phyloP scores from a whole-genome alignment of 768 basidiomycete genomes.

The Suillus discolor region DNA sequence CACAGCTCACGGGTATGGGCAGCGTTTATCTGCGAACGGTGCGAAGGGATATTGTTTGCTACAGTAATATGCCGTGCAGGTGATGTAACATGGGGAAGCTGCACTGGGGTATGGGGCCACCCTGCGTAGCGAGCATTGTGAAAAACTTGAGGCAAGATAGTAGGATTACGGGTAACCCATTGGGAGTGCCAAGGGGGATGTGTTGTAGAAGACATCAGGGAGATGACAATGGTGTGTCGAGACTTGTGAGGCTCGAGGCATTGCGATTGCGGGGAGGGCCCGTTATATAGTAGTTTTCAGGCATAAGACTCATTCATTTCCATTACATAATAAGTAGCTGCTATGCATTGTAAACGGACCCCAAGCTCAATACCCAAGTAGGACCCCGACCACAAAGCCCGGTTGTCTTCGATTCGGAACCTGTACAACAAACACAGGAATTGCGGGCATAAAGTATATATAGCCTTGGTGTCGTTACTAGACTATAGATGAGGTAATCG shows the following conservation, averaged over 20 bases:
- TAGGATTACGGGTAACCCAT: background rate
- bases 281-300: background rate
- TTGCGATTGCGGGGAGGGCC: background rate
- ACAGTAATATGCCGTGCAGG: background rate
- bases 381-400: no score
- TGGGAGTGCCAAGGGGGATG: background rate
- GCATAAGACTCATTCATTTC: no score
- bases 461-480: no score
- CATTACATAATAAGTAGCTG: no score
- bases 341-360: no score
- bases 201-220: background rate
- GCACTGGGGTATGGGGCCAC: background rate
- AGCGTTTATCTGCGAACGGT: background rate
- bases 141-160: background rate
- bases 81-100: background rate
- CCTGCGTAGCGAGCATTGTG: conserved; percentile 6
- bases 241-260: background rate
- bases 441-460: no score
- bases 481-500: no score
- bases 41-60: background rate
- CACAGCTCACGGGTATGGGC: background rate
- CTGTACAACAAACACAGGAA: no score
- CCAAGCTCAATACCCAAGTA: no score
- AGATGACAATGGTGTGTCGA: no score
- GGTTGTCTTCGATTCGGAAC: no score